These are phyloP conservation scores for Barnettozyma salicaria DNA, from an alignment of 805 yeast species.

Conservation along the genomic window DNA sequence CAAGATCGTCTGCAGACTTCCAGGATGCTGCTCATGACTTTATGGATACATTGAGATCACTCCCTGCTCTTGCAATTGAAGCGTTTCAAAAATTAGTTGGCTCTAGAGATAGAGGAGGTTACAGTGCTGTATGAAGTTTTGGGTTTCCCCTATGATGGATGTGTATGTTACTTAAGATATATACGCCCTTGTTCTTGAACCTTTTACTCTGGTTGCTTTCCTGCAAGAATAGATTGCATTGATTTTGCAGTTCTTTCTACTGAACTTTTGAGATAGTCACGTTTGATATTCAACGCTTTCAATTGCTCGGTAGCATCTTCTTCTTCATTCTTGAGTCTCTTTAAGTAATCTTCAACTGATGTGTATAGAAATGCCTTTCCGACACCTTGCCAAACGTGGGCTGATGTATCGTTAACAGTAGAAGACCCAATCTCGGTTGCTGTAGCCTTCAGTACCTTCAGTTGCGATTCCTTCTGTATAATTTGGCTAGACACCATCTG, in stretches of 20 bases:
- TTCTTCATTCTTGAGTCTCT: constrained; percentile 46
- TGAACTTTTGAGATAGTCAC: constrained; percentile 67
- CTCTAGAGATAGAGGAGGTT: constrained; percentile 68
- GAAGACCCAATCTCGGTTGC: constrained; percentile 6
- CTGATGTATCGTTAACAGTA: constrained; percentile 23
- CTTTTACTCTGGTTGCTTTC: constrained; percentile 12
- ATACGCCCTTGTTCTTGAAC: background rate
- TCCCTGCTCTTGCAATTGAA: constrained; percentile 65
- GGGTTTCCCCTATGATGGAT: background rate
- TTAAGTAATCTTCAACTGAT: constrained; percentile 40
- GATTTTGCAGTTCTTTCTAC: constrained; percentile 65
- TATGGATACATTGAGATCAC: constrained; percentile 55
- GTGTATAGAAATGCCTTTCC: constrained; percentile 65
- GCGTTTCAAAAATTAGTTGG: constrained; percentile 62
- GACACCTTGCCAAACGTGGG: constrained; percentile 74
- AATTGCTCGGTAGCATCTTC: constrained; percentile 50
- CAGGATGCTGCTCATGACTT: constrained; percentile 71
- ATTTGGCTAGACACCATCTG: constrained; percentile 45
- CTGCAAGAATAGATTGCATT: constrained; percentile 40
- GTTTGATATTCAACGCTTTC: constrained; percentile 58
- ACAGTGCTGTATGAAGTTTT: constrained; percentile 67
- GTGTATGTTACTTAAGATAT: background rate
- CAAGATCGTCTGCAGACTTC: constrained; percentile 60
- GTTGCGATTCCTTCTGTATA: constrained; percentile 12
- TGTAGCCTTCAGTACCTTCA: constrained; percentile 6